Evolutionary conservation across 495 filamentous ascomycete genomes (phyloP).

Genomic region (Lindgomyces ingoldianus): DNA sequence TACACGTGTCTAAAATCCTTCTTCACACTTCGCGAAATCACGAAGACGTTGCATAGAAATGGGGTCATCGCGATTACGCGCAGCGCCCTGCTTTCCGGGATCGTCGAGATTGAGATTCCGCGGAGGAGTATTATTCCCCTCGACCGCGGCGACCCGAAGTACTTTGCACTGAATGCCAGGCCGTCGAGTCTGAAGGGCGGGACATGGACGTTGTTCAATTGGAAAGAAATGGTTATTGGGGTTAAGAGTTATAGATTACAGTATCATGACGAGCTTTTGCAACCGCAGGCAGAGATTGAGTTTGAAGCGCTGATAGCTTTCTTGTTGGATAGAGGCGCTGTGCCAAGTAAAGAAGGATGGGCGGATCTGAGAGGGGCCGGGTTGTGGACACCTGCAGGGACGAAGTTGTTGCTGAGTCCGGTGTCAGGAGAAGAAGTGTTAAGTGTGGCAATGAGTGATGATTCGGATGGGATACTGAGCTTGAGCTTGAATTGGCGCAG

Average conservation of each 20-base stretch:
- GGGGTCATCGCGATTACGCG: slow-evolving; percentile 59
- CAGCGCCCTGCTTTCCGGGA: slow-evolving; percentile 62
- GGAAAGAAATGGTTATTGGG: slow-evolving; percentile 61
- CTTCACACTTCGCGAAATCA: slow-evolving; percentile 58
- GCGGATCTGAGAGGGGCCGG: slow-evolving; percentile 59
- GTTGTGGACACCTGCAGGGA: slow-evolving; percentile 64
- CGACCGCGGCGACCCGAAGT: slow-evolving; percentile 56
- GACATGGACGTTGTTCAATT: slow-evolving; percentile 65
- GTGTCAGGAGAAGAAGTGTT: slow-evolving; percentile 54
- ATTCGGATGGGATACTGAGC: slow-evolving; percentile 64
- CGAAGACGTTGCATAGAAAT: slow-evolving; percentile 55
- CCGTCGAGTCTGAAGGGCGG: slow-evolving; percentile 58
- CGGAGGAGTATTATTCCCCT: slow-evolving; percentile 62
- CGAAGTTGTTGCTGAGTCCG: slow-evolving; percentile 57
- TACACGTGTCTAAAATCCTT: slow-evolving; percentile 58
- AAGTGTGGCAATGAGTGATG: slow-evolving; percentile 59
- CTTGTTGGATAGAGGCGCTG: slow-evolving; percentile 62
- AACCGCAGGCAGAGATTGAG: slow-evolving; percentile 65
- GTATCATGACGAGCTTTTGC: slow-evolving; percentile 64
- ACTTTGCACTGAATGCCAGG: slow-evolving; percentile 56
- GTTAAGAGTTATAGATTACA: slow-evolving; percentile 61
- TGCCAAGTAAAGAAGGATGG: slow-evolving; percentile 61
- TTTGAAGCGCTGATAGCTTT: slow-evolving; percentile 64
- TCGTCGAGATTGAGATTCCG: slow-evolving; percentile 67
- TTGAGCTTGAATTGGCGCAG: slow-evolving; percentile 57